Percentiles rank a stretch among this genome's conserved stretches.
Conservation (phyloP, 352 stramenopile species). For the Phytophthora megakarya region DNA sequence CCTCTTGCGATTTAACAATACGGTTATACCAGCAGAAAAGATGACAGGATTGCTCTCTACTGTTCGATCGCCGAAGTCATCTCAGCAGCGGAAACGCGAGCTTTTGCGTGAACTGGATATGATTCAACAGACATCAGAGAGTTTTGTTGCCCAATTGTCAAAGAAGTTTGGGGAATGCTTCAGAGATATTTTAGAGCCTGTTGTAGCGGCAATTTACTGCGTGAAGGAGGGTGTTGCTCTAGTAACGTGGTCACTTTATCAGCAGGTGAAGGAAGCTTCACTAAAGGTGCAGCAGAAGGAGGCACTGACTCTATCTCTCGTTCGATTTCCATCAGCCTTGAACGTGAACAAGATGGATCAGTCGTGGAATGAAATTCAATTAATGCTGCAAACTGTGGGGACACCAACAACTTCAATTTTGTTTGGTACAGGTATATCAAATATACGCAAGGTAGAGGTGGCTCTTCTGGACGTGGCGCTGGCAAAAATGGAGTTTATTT, state of each 20-base stretch:
- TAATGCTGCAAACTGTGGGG: constrained; percentile 55
- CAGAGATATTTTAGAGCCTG: constrained; percentile 83
- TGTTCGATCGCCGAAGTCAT: constrained; percentile 39
- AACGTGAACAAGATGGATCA: constrained; percentile 38
- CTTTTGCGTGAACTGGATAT: constrained; percentile 86
- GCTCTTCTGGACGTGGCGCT: constrained; percentile 72
- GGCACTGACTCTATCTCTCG: constrained; percentile 51
- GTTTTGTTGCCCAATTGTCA: constrained; percentile 66
- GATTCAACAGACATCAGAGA: constrained; percentile 89
- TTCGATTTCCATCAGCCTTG: constrained; percentile 72
- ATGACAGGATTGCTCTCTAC: constrained; percentile 54
- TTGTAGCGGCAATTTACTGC: constrained; percentile 73
- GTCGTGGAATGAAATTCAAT: constrained; percentile 82
- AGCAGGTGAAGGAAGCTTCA: constrained; percentile 54
- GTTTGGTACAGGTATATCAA: constrained; percentile 44
- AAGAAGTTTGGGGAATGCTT: constrained; percentile 80
- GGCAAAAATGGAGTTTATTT: constrained; percentile 71
- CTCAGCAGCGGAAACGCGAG: constrained; percentile 58
- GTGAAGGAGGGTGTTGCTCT: constrained; percentile 89
- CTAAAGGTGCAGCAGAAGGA: constrained; percentile 57
- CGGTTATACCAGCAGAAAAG: constrained; percentile 71
- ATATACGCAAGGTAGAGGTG: constrained; percentile 71
- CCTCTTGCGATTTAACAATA: constrained; percentile 70
- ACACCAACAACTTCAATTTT: constrained; percentile 48
- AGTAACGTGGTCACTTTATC: constrained; percentile 63